Evolutionary conservation across 148 eudicot genomes (phyloP), one percentile per base, ranked within the genome.

Genomic region (Vaccinium macrocarpon): DNA sequence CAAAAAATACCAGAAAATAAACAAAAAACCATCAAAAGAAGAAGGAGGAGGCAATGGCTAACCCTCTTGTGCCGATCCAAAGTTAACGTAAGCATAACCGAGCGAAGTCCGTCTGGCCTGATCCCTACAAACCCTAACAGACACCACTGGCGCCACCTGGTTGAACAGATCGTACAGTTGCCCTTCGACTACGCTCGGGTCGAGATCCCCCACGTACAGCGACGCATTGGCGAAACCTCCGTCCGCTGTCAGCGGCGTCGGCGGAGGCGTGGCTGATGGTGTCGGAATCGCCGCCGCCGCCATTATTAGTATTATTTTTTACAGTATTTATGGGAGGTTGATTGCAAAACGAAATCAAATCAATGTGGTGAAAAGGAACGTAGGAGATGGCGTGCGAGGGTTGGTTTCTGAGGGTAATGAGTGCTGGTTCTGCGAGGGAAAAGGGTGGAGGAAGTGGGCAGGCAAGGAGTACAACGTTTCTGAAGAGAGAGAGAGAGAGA

Each of bases 81-180:
- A 92, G 78, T 92, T 92, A 83, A 92, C 92, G 82, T 92, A 92
- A 16, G 88, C 94, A 32, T 92, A 92, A 3, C 92, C 92, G 25
- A 92, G 94, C 6, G 94, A 92, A 32, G 68, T 78, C 0, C 80
- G 82, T 14, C 81, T 82, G 32, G 57, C 50, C 52, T 83, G 88
- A 89, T 91, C 93, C 84, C 95, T 85, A 49, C 95, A 92, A 90
- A 92, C 91, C 90, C 91, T 90, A 78, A 92, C 89, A 42, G 93
- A 88, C 14, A 85, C 81, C 21, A 92, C 91, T 11, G 82, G 90
- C 25, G 88, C 95, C 56, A 88, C 88, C 73, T 84, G 93, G 48
- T 16, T 90, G 76, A 91, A 91, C 79, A 92, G 83, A 82, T 91
- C 92, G 82, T 70, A 92, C 73, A 92, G 76, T 35, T 90, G 91